Base-by-base conservation (phyloP, 1,284 basidiomycete genomes). In the Gomphus bonarii region DNA sequence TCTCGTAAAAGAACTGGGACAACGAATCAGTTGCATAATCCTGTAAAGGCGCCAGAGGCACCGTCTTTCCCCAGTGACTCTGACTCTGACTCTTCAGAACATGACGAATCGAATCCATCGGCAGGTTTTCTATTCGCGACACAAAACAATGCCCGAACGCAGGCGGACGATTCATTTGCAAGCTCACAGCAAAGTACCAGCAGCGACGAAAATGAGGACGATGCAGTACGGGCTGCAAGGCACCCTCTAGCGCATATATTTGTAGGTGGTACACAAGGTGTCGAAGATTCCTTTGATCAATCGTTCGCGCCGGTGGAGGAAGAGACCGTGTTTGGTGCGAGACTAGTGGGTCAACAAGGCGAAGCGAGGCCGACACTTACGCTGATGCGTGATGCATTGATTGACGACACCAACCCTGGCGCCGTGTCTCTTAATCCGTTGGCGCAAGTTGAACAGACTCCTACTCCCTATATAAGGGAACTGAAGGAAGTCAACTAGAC, bases 251-350 rank as follows among this genome's bases (percentile, higher is more conserved):
- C 50, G 20, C 42, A 58, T 28, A 58, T 58, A 11, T 58, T 58
- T 40, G 56, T 28, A n/a, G 50, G 43, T 28, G 56, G 40, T 14
- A 9, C 62, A 18, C 65, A 58, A 11, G 66, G 64, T 40, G 60
- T 35, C 18, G 52, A 48, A 42, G 50, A 48, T 50, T 77, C 76
- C 31, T 75, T 72, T 61, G 73, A 73, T 55, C 71, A 65, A 30
- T 52, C 63, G 60, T 30, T 63, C 59, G 10, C 62, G 14, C 67
- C 66, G 20, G 66, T 69, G 49, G 77, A 70, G 38, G 75, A 82
- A 62, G 85, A 88, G 66, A 87, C 85, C 11, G 68, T 88, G 55
- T 88, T 88, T 68, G 85, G 85, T 12, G 77, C 80, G 20, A 76
- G 76, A 3, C 78, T 79, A 44, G 75, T 60, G 57, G 62, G 66